phyloP scores from a whole-genome alignment of 2,329 filamentous ascomycete genomes.

The Fusarium sp. region DNA sequence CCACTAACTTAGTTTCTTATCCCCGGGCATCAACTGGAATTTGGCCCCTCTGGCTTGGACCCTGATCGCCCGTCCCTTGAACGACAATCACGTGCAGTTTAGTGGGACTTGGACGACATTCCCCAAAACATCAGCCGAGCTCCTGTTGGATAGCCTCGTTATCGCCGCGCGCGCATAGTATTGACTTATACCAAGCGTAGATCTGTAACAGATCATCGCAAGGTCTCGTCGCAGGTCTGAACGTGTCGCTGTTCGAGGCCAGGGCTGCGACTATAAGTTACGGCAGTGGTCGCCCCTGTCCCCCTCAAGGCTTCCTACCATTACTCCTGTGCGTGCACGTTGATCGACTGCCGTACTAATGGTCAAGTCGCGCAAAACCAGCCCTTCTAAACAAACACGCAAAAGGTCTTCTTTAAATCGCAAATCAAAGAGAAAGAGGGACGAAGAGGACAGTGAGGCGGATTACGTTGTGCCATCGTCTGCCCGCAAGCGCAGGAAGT shows the following conservation, averaged over 20 bases:
- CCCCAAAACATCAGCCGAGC: slow-evolving; percentile 38
- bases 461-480: slow-evolving; percentile 4
- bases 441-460: slow-evolving; percentile 4
- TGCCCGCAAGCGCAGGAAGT: slow-evolving; percentile 22
- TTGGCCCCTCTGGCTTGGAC: not conserved
- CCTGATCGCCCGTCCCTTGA: slow-evolving; percentile 7
- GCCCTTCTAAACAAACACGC: slow-evolving; percentile 34
- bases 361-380: slow-evolving; percentile 47
- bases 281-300: slow-evolving; percentile 17
- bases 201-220: slow-evolving; percentile 46
- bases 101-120: slow-evolving; percentile 41
- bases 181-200: slow-evolving; percentile 52
- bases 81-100: slow-evolving; percentile 44
- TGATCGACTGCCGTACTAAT: slow-evolving; percentile 47
- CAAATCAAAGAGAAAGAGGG: slow-evolving; percentile 29
- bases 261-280: slow-evolving; percentile 9
- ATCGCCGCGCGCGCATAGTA: slow-evolving; percentile 45
- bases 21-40: not conserved
- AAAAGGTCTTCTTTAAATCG: slow-evolving; percentile 36
- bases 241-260: slow-evolving; percentile 20
- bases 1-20: not conserved
- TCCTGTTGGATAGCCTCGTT: slow-evolving; percentile 42
- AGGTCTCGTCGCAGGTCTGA: slow-evolving; percentile 24
- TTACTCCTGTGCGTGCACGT: slow-evolving; percentile 15
- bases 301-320: slow-evolving; percentile 9